Conservation (phyloP, 2,329 filamentous ascomycete species). For the Clonostachys byssicola region DNA sequence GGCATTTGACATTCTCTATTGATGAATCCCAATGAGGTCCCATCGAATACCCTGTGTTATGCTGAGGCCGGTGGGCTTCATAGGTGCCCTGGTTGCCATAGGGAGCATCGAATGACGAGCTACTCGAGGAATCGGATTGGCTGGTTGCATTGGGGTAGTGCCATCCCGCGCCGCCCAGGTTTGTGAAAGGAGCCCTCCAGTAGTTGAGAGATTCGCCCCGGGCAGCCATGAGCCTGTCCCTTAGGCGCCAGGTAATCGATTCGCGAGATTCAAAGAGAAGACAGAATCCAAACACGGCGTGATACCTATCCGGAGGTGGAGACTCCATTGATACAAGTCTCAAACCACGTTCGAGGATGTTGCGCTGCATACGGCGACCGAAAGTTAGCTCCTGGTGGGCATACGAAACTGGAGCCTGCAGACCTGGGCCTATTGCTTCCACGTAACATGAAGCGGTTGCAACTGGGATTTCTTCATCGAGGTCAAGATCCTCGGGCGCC, state of each 20-base stretch:
- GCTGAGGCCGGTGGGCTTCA: constrained; percentile 12
- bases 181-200: constrained; percentile 57
- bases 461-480: too few relatives aligned
- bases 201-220: constrained; percentile 45
- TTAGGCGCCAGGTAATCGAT: constrained; percentile 36
- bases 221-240: constrained; percentile 20
- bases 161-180: constrained; percentile 65
- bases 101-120: too few relatives aligned
- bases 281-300: constrained; percentile 67
- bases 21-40: constrained; percentile 42
- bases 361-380: constrained; percentile 65
- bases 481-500: background rate
- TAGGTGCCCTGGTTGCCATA: constrained; percentile 29
- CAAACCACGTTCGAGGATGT: constrained; percentile 58
- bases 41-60: constrained; percentile 24
- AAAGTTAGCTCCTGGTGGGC: constrained; percentile 64
- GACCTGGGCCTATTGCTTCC: too few relatives aligned
- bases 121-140: background rate
- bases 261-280: constrained; percentile 53
- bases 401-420: constrained; percentile 42
- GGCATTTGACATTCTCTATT: constrained; percentile 31
- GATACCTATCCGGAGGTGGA: constrained; percentile 41
- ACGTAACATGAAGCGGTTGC: too few relatives aligned
- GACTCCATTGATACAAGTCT: constrained; percentile 46
- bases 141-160: constrained; percentile 40